These are phyloP conservation scores for Cinchona pubescens DNA, from an alignment of 257 asterid genomes.

Conservation along the genomic window DNA sequence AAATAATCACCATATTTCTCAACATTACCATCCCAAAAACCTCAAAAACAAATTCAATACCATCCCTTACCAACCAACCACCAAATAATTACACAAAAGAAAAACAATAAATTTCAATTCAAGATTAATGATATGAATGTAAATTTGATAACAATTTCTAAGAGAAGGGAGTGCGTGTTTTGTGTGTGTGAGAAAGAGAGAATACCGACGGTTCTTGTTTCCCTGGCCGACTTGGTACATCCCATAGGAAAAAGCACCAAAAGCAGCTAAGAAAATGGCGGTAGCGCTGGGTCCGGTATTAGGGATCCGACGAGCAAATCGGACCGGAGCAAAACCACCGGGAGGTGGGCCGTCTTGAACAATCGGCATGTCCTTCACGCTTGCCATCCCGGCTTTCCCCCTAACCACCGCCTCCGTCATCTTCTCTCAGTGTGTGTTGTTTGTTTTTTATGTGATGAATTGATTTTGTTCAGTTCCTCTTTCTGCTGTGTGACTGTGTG, in stretches of 20 bases:
- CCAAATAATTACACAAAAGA: neutral
- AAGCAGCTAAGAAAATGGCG: slow-evolving; percentile 72
- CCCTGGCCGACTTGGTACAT: slow-evolving; percentile 95
- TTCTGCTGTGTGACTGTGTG: neutral
- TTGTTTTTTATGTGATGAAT: neutral
- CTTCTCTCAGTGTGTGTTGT: slow-evolving; percentile 18
- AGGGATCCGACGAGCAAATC: slow-evolving; percentile 84
- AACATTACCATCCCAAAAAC: neutral
- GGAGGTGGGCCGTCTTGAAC: slow-evolving; percentile 97
- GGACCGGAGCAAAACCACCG: slow-evolving; percentile 91
- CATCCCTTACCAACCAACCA: neutral
- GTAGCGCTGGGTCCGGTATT: slow-evolving; percentile 76
- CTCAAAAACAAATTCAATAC: neutral
- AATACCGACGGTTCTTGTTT: slow-evolving; percentile 89
- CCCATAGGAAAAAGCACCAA: slow-evolving; percentile 87
- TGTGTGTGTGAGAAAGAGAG: too few relatives aligned
- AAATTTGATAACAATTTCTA: too few relatives aligned
- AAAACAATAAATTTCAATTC: too few relatives aligned
- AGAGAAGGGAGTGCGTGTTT: neutral
- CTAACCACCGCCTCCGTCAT: slow-evolving; percentile 90
- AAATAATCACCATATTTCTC: neutral
- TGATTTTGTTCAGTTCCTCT: neutral
- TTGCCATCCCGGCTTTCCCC: slow-evolving; percentile 83
- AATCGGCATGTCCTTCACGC: slow-evolving; percentile 91
- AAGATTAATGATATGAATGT: too few relatives aligned